Conservation (phyloP, 2,329 filamentous ascomycete genomes). For the Aspergillus sp. region DNA sequence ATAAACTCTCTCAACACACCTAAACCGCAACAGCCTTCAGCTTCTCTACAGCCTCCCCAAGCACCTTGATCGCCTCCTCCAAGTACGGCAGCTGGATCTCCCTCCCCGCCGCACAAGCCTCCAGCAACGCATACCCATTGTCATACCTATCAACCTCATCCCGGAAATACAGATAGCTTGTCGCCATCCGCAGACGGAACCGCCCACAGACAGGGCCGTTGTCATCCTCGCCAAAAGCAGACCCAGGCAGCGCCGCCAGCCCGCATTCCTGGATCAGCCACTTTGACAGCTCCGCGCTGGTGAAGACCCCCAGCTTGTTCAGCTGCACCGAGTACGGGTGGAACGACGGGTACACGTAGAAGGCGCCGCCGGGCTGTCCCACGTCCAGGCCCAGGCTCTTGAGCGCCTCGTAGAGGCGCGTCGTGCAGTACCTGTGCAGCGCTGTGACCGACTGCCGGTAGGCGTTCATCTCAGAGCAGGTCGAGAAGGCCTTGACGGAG, state of each 20-base stretch:
- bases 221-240: constrained; percentile 3
- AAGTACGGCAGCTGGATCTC: constrained; percentile 1
- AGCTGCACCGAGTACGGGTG: not conserved
- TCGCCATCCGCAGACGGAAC: constrained; percentile 2
- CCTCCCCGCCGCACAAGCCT: not conserved
- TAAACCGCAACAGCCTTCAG: not conserved
- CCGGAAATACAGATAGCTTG: constrained; percentile 3
- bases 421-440: constrained; percentile 2
- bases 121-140: constrained; percentile 2
- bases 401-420: constrained; percentile 1
- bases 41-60: constrained; percentile 2
- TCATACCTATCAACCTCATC: constrained; percentile 4
- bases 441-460: constrained; percentile 2
- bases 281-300: not conserved
- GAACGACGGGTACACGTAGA: constrained; percentile 4
- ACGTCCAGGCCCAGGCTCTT: constrained; percentile 1
- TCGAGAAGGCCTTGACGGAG: constrained; percentile 2
- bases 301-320: constrained; percentile 1
- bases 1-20: not conserved
- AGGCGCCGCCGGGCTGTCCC: constrained; percentile 1
- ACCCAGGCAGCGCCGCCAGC: not conserved
- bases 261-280: constrained; percentile 5
- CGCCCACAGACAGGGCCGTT: not conserved
- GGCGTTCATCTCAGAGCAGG: not conserved
- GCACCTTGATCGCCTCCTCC: constrained; percentile 2